Evolutionary conservation across 225 moss, liverwort and hornwort genomes (phyloP).

Genomic region (Bryum argenteum): DNA sequence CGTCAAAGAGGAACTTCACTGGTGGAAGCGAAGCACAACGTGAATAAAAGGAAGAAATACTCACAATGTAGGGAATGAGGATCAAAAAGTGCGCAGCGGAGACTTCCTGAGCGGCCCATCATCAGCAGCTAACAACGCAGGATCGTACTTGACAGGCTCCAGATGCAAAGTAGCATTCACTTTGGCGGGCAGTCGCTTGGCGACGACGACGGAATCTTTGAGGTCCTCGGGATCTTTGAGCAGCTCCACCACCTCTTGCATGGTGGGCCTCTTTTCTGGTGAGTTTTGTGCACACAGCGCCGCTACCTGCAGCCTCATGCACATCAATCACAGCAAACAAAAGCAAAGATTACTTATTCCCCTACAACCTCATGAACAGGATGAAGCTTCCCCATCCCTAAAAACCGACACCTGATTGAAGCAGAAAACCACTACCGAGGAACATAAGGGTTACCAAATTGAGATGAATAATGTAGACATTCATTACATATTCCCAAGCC

Average conservation of each 20-base stretch:
- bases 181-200: conserved; percentile 36
- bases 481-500: no score
- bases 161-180: conserved; percentile 51
- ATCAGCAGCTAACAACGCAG: conserved; percentile 70
- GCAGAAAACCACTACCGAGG: no score
- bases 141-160: conserved; percentile 77
- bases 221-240: conserved; percentile 51
- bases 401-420: no score
- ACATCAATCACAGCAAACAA: background rate
- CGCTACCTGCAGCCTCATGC: conserved; percentile 52
- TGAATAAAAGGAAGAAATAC: background rate
- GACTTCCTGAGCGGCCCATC: conserved; percentile 35
- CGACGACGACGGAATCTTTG: conserved; percentile 32
- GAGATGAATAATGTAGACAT: no score
- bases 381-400: no score
- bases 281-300: conserved; percentile 88
- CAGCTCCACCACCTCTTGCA: conserved; percentile 91
- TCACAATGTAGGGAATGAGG: conserved; percentile 19
- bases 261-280: conserved; percentile 85
- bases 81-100: conserved; percentile 15
- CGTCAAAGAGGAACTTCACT: no score
- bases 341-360: background rate
- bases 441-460: no score
- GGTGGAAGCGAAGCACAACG: no score
- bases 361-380: no score